Percentiles rank a stretch among this genome's conserved stretches.
Conservation (phyloP, 2,329 filamentous ascomycete genomes). For the Fusarium sp. region DNA sequence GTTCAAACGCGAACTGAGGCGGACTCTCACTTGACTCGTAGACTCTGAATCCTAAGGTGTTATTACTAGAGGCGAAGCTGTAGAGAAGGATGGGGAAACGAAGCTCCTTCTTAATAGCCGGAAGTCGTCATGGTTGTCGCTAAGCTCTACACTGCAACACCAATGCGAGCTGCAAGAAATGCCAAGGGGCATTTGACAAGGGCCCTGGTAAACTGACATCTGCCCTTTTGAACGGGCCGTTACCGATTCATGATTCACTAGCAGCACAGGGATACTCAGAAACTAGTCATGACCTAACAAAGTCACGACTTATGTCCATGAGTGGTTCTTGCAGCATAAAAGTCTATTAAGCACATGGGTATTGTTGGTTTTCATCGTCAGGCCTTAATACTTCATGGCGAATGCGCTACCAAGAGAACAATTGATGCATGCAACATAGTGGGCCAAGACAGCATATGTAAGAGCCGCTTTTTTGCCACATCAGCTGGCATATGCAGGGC, state of each 20-base stretch:
- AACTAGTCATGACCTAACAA: not conserved
- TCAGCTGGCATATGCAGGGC: slow-evolving; percentile 48
- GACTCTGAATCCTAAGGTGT: not conserved
- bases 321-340: slow-evolving; percentile 19
- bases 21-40: not conserved
- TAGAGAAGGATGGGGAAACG: not conserved
- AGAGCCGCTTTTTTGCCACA: slow-evolving; percentile 48
- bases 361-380: not conserved
- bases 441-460: slow-evolving; percentile 23
- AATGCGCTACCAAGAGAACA: slow-evolving; percentile 8
- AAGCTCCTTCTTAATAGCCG: slow-evolving; percentile 15
- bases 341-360: not conserved
- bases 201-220: slow-evolving; percentile 29
- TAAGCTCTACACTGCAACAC: slow-evolving; percentile 21
- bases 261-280: slow-evolving; percentile 9
- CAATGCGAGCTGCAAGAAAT: slow-evolving; percentile 47
- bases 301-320: slow-evolving; percentile 10
- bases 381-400: slow-evolving; percentile 17
- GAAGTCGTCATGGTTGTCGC: slow-evolving; percentile 23
- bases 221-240: slow-evolving; percentile 30
- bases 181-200: slow-evolving; percentile 34
- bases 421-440: slow-evolving; percentile 38
- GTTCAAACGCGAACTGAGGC: slow-evolving; percentile 8
- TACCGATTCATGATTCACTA: slow-evolving; percentile 30
- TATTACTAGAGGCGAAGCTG: not conserved